Evolutionary conservation across 257 asterid species (phyloP).

Genomic region (Perilla frutescens): DNA sequence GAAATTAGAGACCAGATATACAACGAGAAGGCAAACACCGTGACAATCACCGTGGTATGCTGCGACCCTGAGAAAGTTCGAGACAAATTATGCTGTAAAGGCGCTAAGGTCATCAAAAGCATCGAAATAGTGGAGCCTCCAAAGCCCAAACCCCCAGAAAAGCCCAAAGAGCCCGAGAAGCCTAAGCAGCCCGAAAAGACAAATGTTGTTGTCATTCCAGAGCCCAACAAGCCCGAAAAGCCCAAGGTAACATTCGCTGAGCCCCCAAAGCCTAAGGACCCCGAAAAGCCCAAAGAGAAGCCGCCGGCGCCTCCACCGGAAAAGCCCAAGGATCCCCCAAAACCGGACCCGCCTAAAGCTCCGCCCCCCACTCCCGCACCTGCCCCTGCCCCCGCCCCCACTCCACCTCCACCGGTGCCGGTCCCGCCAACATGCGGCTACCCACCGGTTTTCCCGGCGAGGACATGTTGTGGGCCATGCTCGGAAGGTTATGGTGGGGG

Average conservation of each 20-base stretch:
- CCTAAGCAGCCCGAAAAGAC: constrained; percentile 40
- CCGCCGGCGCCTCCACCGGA: constrained; percentile 2
- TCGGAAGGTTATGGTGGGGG: constrained; percentile 55
- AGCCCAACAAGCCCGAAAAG: constrained; percentile 43
- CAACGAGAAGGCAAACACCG: constrained; percentile 65
- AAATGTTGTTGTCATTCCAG: constrained; percentile 17
- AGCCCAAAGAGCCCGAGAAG: constrained; percentile 36
- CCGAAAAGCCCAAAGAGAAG: constrained; percentile 28
- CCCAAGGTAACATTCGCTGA: constrained; percentile 16
- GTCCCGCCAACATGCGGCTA: constrained; percentile 3
- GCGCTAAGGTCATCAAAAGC: constrained; percentile 60
- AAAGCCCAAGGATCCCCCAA: constrained; percentile 31
- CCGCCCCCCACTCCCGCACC: background rate
- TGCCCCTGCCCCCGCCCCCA: background rate
- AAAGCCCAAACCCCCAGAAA: constrained; percentile 38
- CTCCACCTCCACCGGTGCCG: constrained; percentile 29
- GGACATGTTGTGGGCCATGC: constrained; percentile 51
- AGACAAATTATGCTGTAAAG: constrained; percentile 71
- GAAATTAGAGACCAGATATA: constrained; percentile 72
- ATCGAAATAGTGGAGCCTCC: constrained; percentile 59
- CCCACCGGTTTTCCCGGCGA: constrained; percentile 41
- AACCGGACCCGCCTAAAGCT: background rate
- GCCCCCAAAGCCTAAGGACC: constrained; percentile 33
- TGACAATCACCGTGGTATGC: constrained; percentile 68
- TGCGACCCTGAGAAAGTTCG: constrained; percentile 78